Percentiles rank a stretch among this genome's conserved stretches.
phyloP scores from a whole-genome alignment of 108 stramenopile genomes.

The Stephanodiscus minutulus region DNA sequence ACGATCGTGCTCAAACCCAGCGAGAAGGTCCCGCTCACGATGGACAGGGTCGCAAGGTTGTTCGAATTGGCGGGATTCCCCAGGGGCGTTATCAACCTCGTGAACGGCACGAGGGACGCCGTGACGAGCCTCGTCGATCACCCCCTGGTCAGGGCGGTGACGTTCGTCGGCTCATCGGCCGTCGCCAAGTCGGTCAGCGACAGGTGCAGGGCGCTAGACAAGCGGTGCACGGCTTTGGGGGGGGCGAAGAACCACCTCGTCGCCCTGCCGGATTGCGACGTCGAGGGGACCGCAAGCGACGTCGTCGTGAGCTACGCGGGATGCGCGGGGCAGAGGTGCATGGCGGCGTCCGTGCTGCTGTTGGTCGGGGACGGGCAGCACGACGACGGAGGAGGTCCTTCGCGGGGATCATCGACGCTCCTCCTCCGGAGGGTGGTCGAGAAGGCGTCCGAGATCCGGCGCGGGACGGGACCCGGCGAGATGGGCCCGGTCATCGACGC shows the following conservation, averaged over 20 bases:
- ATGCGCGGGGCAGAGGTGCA: slow-evolving; percentile 91
- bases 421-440: slow-evolving; percentile 67
- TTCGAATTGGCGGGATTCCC: slow-evolving; percentile 85
- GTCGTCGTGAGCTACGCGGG: slow-evolving; percentile 91
- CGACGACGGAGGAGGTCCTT: no score
- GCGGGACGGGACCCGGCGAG: slow-evolving; percentile 83
- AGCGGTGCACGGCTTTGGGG: slow-evolving; percentile 91
- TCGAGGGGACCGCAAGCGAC: slow-evolving; percentile 80
- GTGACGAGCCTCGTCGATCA: slow-evolving; percentile 76
- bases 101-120: slow-evolving; percentile 69
- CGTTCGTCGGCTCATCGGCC: slow-evolving; percentile 92
- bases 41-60: slow-evolving; percentile 62
- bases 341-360: slow-evolving; percentile 94
- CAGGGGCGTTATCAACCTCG: slow-evolving; percentile 82
- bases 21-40: slow-evolving; percentile 92
- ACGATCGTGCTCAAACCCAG: slow-evolving; percentile 82
- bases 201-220: slow-evolving; percentile 74
- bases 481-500: slow-evolving; percentile 92
- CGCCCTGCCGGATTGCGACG: slow-evolving; percentile 84
- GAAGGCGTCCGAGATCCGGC: slow-evolving; percentile 72
- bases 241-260: slow-evolving; percentile 98
- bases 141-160: slow-evolving; percentile 77
- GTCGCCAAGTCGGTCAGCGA: slow-evolving; percentile 84
- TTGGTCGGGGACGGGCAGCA: slow-evolving; percentile 74
- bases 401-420: no score